Conservation (phyloP, 2,329 filamentous ascomycete species). For the Exophiala bonariae region DNA sequence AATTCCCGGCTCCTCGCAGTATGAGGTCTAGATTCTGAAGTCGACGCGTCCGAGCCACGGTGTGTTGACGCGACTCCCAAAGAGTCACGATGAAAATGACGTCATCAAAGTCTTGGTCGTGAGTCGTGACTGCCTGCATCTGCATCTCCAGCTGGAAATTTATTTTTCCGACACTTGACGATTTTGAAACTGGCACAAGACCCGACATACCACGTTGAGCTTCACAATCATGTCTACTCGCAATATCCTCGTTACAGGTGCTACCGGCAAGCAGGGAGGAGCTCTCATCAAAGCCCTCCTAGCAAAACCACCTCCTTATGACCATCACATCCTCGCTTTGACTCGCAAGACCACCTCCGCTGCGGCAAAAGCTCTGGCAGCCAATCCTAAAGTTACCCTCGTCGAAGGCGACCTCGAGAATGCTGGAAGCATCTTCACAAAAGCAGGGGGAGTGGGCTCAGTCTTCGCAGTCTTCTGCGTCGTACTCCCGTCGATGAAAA, state of each 20-base stretch:
- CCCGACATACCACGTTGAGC: too few species aligned
- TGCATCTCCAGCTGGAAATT: too few species aligned
- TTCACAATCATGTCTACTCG: slow-evolving; percentile 19
- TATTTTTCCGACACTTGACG: too few species aligned
- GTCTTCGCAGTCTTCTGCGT: slow-evolving; percentile 66
- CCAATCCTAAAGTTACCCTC: slow-evolving; percentile 52
- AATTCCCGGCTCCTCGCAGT: too few species aligned
- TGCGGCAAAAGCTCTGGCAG: slow-evolving; percentile 44
- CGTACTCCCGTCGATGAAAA: slow-evolving; percentile 45
- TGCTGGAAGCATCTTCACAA: slow-evolving; percentile 50
- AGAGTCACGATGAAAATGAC: too few species aligned
- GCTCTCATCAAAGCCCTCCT: slow-evolving; percentile 36
- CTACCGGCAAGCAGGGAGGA: slow-evolving; percentile 44
- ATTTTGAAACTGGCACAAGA: too few species aligned
- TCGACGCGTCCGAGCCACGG: too few species aligned
- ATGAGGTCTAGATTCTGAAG: too few species aligned
- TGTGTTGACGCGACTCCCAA: too few species aligned
- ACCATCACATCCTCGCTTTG: slow-evolving; percentile 55
- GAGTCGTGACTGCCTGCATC: too few species aligned
- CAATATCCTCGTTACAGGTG: slow-evolving; percentile 38
- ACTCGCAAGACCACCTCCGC: slow-evolving; percentile 47
- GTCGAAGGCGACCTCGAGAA: slow-evolving; percentile 61
- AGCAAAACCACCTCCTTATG: slow-evolving; percentile 28
- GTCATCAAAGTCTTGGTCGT: too few species aligned
- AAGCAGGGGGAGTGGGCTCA: slow-evolving; percentile 40